phyloP scores from a whole-genome alignment of 495 filamentous ascomycete species.

The Recurvomyces mirabilis region DNA sequence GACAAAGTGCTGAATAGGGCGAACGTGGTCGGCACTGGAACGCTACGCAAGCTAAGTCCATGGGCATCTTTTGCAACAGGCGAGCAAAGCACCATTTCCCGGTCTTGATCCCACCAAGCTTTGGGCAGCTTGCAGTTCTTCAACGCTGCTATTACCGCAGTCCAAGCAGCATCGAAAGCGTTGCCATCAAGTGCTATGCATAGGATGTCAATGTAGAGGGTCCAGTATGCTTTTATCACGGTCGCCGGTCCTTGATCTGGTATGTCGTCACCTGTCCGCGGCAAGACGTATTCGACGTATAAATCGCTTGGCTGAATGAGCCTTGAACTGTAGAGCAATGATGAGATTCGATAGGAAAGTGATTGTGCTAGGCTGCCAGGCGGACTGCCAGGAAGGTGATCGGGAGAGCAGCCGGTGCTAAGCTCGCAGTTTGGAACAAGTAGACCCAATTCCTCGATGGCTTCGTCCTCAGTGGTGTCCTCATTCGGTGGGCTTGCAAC shows the following conservation, averaged over 20 bases:
- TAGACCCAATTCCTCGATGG: slow-evolving; percentile 49
- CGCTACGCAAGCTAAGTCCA: slow-evolving; percentile 41
- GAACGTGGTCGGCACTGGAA: slow-evolving; percentile 64
- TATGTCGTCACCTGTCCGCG: slow-evolving; percentile 32
- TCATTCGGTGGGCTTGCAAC: slow-evolving; percentile 43
- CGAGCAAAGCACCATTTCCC: slow-evolving; percentile 66
- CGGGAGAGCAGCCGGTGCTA: slow-evolving; percentile 74
- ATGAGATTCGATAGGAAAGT: slow-evolving; percentile 62
- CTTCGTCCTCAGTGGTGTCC: slow-evolving; percentile 6
- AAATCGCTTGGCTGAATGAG: slow-evolving; percentile 53
- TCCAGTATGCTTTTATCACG: slow-evolving; percentile 77
- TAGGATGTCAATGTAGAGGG: slow-evolving; percentile 82
- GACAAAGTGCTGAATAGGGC: slow-evolving; percentile 53
- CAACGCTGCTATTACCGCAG: slow-evolving; percentile 71
- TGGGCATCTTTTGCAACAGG: slow-evolving; percentile 39
- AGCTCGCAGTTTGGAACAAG: slow-evolving; percentile 90
- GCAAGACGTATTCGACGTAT: slow-evolving; percentile 54
- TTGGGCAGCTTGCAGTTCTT: slow-evolving; percentile 64
- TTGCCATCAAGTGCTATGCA: slow-evolving; percentile 86
- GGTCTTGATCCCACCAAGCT: slow-evolving; percentile 78
- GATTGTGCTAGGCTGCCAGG: slow-evolving; percentile 74
- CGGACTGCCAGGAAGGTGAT: slow-evolving; percentile 63
- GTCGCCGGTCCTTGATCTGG: slow-evolving; percentile 29
- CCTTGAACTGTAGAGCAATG: slow-evolving; percentile 55
- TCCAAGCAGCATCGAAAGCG: slow-evolving; percentile 82